phyloP scores from a whole-genome alignment of 139 green algal species.

The Chlamydomonas schloesseri region DNA sequence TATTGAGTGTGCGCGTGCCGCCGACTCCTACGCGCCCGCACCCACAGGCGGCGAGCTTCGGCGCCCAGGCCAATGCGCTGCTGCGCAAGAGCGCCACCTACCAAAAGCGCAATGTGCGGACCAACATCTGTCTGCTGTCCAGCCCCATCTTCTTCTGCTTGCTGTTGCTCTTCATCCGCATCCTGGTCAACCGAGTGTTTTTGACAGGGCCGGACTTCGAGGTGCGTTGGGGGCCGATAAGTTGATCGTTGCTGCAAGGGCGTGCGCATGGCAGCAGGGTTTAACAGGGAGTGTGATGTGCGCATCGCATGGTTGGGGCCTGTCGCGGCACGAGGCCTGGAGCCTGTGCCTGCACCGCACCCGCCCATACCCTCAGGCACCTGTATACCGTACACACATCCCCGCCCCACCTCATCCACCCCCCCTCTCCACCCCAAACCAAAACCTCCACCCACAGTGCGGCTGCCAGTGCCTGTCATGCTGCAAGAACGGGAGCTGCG shows the following conservation, averaged over 20 bases:
- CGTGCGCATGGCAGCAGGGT: too few species aligned
- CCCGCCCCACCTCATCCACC: neutral
- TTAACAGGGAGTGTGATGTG: too few species aligned
- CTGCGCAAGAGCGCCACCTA: slow-evolving; percentile 74
- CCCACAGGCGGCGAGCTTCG: slow-evolving; percentile 30
- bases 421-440: neutral
- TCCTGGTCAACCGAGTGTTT: slow-evolving; percentile 61
- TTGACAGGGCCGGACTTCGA: slow-evolving; percentile 57
- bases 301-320: too few species aligned
- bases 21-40: too few species aligned
- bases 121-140: slow-evolving; percentile 75
- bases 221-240: too few species aligned
- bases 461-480: slow-evolving; percentile 75
- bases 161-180: slow-evolving; percentile 72
- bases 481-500: slow-evolving; percentile 51
- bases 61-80: slow-evolving; percentile 64
- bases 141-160: slow-evolving; percentile 83
- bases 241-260: too few species aligned
- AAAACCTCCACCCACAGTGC: slow-evolving; percentile 60
- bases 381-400: neutral
- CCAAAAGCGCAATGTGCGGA: slow-evolving; percentile 73
- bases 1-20: too few species aligned
- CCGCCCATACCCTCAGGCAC: too few species aligned
- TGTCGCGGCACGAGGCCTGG: too few species aligned
- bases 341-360: too few species aligned